Conservation (phyloP, 2,329 filamentous ascomycete species). For the Paraphaeosphaeria sporulosa region DNA sequence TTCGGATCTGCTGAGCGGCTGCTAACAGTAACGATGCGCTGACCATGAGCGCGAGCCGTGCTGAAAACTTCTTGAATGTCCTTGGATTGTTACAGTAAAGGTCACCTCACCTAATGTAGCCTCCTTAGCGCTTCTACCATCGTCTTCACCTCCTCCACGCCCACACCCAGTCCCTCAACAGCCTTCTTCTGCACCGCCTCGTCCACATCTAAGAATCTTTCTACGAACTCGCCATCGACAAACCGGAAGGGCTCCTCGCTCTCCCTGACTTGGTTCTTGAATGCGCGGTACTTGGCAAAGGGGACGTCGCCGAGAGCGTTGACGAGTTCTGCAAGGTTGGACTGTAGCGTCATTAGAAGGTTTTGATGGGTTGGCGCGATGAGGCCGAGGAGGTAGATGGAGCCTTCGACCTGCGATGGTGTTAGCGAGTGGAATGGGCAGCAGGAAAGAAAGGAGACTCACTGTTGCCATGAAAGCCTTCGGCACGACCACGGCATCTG, state of each 20-base stretch:
- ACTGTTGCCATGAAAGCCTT: constrained; percentile 90
- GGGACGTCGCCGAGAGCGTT: constrained; percentile 74
- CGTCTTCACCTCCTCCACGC: constrained; percentile 66
- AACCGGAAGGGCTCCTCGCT: constrained; percentile 83
- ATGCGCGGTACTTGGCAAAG: constrained; percentile 83
- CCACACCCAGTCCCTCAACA: constrained; percentile 60
- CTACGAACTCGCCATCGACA: constrained; percentile 90
- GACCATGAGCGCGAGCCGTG: not conserved
- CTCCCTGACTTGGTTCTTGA: constrained; percentile 74
- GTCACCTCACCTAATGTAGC: constrained; percentile 44
- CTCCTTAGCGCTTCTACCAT: constrained; percentile 65
- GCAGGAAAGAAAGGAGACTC: constrained; percentile 47
- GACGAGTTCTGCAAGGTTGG: constrained; percentile 71
- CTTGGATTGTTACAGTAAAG: not conserved
- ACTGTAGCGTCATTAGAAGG: constrained; percentile 82
- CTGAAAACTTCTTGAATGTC: not conserved
- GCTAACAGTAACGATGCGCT: too few relatives aligned
- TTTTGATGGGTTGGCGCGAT: constrained; percentile 78
- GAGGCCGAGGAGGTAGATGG: constrained; percentile 86
- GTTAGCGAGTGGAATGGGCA: constrained; percentile 20
- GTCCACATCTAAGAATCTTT: constrained; percentile 78
- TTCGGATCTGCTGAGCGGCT: too few relatives aligned
- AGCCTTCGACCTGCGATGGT: constrained; percentile 76
- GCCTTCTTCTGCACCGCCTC: constrained; percentile 65
- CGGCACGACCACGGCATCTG: constrained; percentile 75